These are phyloP conservation scores for Globisporangium parvum DNA, from an alignment of 352 stramenopile genomes.

Conservation along the genomic window DNA sequence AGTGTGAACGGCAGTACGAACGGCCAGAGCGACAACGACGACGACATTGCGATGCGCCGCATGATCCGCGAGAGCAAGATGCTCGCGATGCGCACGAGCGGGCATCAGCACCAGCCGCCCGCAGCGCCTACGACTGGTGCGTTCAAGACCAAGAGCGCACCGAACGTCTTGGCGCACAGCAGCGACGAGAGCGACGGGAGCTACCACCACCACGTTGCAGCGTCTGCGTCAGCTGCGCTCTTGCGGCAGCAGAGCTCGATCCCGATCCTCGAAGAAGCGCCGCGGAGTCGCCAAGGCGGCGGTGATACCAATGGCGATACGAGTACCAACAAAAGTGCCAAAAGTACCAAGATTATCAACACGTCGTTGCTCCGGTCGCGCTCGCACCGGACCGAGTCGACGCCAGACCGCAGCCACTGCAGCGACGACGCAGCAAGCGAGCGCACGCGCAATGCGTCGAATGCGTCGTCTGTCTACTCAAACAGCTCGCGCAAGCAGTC, in stretches of 20 bases:
- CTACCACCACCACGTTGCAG: background rate
- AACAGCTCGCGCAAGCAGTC: conserved; percentile 6
- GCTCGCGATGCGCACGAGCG: conserved; percentile 36
- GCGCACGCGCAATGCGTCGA: conserved; percentile 2
- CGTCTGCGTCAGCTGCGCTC: background rate
- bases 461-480: background rate
- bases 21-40: conserved; percentile 17
- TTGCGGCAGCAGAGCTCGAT: conserved; percentile 12
- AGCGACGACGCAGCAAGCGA: background rate
- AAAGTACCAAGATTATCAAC: conserved; percentile 16
- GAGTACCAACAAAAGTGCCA: background rate
- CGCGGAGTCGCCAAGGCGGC: too few species aligned
- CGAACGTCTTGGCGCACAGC: conserved; percentile 8
- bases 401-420: conserved; percentile 1
- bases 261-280: conserved; percentile 9
- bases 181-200: background rate
- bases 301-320: too few species aligned
- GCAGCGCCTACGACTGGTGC: background rate
- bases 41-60: conserved; percentile 22
- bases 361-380: conserved; percentile 20
- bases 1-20: background rate
- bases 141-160: conserved; percentile 9
- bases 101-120: conserved; percentile 3
- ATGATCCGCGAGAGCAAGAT: conserved; percentile 74
- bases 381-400: conserved; percentile 15